A percentile compares a stretch with the other conserved stretches of the same genome.
phyloP scores from a whole-genome alignment of 208 protist species.

The Phytomonas serpens region DNA sequence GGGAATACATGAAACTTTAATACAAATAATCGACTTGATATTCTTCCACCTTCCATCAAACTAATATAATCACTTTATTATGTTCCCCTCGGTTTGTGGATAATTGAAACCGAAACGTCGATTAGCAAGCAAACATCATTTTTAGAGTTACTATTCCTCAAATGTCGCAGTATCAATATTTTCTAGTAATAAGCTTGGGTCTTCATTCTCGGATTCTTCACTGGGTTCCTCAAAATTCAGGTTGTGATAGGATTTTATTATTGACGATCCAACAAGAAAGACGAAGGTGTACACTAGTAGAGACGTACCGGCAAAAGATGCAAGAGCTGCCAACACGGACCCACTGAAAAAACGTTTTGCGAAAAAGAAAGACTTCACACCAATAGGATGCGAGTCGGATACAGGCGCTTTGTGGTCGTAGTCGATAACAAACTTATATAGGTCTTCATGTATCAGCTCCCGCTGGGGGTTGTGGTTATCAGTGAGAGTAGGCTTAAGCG shows the following conservation, averaged over 20 bases:
- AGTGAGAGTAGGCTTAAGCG: constrained; percentile 9
- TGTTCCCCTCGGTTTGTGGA: neutral
- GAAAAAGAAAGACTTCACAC: constrained; percentile 8
- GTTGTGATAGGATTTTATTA: constrained; percentile 48
- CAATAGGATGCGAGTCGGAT: neutral
- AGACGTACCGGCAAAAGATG: constrained; percentile 18
- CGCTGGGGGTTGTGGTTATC: constrained; percentile 9
- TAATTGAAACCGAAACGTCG: neutral
- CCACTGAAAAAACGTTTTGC: constrained; percentile 25
- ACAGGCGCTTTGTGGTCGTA: constrained; percentile 28
- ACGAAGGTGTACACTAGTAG: constrained; percentile 45
- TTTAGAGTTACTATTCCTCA: neutral
- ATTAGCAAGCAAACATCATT: neutral
- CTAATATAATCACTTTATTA: neutral
- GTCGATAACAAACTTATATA: constrained; percentile 39
- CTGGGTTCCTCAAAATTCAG: constrained; percentile 9
- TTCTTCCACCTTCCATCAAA: neutral
- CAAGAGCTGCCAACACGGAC: constrained; percentile 19
- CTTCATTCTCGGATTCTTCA: neutral
- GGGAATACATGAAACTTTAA: neutral
- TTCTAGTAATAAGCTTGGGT: neutral
- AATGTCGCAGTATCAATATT: neutral
- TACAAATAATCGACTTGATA: neutral
- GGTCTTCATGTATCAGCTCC: neutral
- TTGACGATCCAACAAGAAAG: constrained; percentile 53